Percentiles rank a stretch among this genome's conserved stretches.
phyloP scores from a whole-genome alignment of 139 green algal genomes.

The Volvox reticuliferus region DNA sequence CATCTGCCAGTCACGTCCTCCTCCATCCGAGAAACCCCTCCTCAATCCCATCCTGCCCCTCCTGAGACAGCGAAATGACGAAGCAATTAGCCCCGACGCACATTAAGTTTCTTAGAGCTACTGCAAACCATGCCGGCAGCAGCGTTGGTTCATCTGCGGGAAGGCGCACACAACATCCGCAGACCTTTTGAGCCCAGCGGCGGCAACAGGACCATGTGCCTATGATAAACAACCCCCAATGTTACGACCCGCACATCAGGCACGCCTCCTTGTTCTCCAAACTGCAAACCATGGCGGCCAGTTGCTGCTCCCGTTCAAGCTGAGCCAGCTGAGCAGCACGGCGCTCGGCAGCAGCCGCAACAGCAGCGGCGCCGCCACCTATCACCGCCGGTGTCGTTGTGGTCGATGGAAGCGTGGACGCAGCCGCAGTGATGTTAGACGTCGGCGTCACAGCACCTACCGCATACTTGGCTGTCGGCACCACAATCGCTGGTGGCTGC shows the following conservation, averaged over 20 bases:
- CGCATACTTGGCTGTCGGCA: neutral
- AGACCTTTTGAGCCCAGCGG: too few species aligned
- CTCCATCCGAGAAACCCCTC: too few species aligned
- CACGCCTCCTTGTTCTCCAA: constrained; percentile 98
- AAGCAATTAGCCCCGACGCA: neutral
- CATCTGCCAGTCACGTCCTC: neutral
- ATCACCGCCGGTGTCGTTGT: neutral
- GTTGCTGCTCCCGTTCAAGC: constrained; percentile 73
- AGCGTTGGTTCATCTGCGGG: too few species aligned
- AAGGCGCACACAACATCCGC: neutral
- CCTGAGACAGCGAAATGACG: neutral
- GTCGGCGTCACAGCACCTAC: neutral
- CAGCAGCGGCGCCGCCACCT: constrained; percentile 2
- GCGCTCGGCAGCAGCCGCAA: constrained; percentile 9
- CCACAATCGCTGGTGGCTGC: constrained; percentile 4
- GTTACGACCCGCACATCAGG: constrained; percentile 95
- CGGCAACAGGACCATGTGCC: too few species aligned
- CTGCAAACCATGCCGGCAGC: too few species aligned
- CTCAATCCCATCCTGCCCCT: too few species aligned
- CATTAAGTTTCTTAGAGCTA: too few species aligned
- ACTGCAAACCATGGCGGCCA: constrained; percentile 94
- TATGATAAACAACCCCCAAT: too few species aligned
- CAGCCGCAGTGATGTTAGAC: constrained; percentile 30
- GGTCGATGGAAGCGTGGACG: constrained; percentile 31
- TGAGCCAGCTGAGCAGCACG: constrained; percentile 42